phyloP scores from a whole-genome alignment of 2,329 filamentous ascomycete genomes.

The Colletotrichum graminicola region DNA sequence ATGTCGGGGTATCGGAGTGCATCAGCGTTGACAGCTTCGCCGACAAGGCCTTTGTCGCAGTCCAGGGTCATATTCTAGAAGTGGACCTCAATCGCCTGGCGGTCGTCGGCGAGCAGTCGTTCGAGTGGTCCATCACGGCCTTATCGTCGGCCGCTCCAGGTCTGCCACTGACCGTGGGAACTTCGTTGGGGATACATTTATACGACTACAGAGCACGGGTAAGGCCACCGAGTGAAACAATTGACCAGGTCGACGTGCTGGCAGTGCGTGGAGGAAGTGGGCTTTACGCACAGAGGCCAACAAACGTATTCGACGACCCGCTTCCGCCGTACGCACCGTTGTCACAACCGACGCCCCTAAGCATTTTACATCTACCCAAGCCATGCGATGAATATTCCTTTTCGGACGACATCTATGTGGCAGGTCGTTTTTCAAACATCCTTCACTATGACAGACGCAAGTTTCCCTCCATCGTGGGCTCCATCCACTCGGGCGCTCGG shows the following conservation, averaged over 20 bases:
- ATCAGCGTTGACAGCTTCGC: conserved; percentile 80
- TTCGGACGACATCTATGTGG: conserved; percentile 87
- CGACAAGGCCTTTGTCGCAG: conserved; percentile 81
- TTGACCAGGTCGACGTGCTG: conserved; percentile 39
- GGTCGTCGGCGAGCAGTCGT: conserved; percentile 76
- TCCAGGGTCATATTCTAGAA: conserved; percentile 82
- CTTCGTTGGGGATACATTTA: conserved; percentile 83
- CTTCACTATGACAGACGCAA: conserved; percentile 89
- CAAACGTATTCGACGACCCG: conserved; percentile 63
- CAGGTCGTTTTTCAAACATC: conserved; percentile 89
- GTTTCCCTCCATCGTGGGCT: conserved; percentile 81
- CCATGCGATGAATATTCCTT: conserved; percentile 64
- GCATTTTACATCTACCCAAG: conserved; percentile 81
- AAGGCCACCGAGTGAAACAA: conserved; percentile 48
- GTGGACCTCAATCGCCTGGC: conserved; percentile 82
- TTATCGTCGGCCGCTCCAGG: conserved; percentile 77
- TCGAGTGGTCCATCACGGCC: conserved; percentile 86
- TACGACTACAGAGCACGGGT: conserved; percentile 76
- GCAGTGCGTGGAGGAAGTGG: conserved; percentile 48
- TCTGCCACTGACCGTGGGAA: conserved; percentile 85
- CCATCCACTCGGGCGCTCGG: conserved; percentile 85
- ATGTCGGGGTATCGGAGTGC: conserved; percentile 81
- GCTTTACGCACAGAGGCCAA: conserved; percentile 48
- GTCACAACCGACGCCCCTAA: conserved; percentile 84
- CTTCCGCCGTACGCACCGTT: conserved; percentile 75